A percentile compares a stretch with the other conserved stretches of the same genome.
Conservation (phyloP, 768 basidiomycete genomes). For the Hemileccinum rubropunctum region DNA sequence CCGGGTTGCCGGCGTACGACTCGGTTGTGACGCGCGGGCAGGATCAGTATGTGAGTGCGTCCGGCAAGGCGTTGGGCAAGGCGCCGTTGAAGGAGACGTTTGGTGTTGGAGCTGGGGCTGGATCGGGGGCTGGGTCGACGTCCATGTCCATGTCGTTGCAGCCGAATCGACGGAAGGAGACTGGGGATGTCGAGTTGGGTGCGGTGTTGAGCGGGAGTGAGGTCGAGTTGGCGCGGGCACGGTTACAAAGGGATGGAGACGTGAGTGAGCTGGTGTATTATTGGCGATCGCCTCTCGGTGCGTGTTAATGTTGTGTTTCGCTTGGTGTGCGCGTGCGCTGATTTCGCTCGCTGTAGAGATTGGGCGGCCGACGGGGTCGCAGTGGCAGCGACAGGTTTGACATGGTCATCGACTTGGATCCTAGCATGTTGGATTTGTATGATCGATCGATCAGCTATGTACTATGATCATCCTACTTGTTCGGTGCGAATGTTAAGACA, state of each 20-base stretch:
- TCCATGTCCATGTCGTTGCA: conserved; percentile 2
- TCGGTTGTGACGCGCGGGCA: conserved; percentile 27
- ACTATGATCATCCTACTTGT: no score
- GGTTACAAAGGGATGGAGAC: conserved; percentile 29
- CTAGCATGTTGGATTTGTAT: no score
- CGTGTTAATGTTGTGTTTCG: conserved; percentile 18
- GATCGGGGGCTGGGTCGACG: background rate
- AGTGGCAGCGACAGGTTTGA: conserved; percentile 2
- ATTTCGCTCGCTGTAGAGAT: conserved; percentile 10
- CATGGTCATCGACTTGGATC: no score
- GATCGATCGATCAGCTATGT: no score
- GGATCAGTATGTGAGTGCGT: background rate
- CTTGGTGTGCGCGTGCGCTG: background rate
- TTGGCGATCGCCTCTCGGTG: conserved; percentile 72
- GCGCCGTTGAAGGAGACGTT: no score
- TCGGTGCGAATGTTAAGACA: no score
- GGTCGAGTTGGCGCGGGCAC: conserved; percentile 43
- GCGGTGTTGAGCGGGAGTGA: conserved; percentile 35
- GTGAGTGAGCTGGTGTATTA: conserved; percentile 49
- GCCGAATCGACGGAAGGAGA: conserved; percentile 25
- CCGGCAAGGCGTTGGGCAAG: no score
- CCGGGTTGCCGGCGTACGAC: conserved; percentile 27
- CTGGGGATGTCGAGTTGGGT: conserved; percentile 24
- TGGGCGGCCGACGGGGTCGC: conserved; percentile 5
- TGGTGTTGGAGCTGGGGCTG: no score